phyloP scores from a whole-genome alignment of 768 basidiomycete species.

The Kwoniella newhampshirensis region DNA sequence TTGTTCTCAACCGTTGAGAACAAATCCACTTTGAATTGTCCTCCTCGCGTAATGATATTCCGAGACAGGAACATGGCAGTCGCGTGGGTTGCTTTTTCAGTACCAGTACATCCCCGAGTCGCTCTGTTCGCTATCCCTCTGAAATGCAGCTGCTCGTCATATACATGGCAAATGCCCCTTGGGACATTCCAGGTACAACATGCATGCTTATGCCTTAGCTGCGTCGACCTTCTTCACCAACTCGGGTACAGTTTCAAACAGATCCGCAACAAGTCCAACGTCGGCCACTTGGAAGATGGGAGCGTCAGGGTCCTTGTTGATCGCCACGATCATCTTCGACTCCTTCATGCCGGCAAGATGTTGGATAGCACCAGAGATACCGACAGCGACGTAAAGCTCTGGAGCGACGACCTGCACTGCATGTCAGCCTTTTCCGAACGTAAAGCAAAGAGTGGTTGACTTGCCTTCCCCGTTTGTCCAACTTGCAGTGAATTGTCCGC shows the following conservation, averaged over 20 bases:
- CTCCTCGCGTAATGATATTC: too few relatives aligned
- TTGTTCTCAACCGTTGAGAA: too few relatives aligned
- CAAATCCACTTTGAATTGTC: too few relatives aligned
- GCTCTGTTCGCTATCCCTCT: too few relatives aligned
- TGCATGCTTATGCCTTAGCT: conserved; percentile 37
- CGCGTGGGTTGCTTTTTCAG: too few relatives aligned
- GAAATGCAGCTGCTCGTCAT: too few relatives aligned
- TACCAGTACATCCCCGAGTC: too few relatives aligned
- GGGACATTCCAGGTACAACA: too few relatives aligned
- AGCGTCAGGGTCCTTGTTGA: conserved; percentile 98
- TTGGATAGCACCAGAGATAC: conserved; percentile 98
- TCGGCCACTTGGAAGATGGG: conserved; percentile 99
- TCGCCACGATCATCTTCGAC: conserved; percentile 93
- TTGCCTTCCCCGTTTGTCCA: conserved; percentile 91
- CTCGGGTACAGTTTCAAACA: conserved; percentile 89
- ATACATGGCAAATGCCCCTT: too few relatives aligned
- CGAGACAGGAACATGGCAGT: too few relatives aligned
- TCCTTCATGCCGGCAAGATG: conserved; percentile 99
- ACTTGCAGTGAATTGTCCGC: conserved; percentile 97
- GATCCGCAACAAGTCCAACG: conserved; percentile 86
- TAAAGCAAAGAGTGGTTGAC: neutral
- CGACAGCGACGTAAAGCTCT: conserved; percentile 90
- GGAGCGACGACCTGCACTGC: conserved; percentile 74
- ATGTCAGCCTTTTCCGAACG: neutral
- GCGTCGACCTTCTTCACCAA: conserved; percentile 79